phyloP scores from a whole-genome alignment of 2,329 filamentous ascomycete genomes.

The Xylaria digitata region DNA sequence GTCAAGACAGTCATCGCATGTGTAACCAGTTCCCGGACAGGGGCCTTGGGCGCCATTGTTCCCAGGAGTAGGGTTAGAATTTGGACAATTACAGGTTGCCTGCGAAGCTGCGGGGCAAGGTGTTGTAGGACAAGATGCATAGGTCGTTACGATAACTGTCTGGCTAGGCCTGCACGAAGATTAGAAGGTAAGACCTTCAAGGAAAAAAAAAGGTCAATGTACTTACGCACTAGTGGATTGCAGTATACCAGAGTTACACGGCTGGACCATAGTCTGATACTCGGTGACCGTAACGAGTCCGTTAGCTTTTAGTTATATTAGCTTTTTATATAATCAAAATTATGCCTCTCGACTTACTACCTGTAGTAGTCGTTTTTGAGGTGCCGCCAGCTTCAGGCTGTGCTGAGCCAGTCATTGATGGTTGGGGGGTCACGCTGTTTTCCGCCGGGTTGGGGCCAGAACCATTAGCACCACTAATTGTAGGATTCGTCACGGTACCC shows the following conservation, averaged over 20 bases:
- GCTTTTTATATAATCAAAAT: background rate
- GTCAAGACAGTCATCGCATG: constrained; percentile 52
- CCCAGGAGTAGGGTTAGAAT: constrained; percentile 29
- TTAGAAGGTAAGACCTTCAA: constrained; percentile 9
- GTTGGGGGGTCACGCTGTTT: background rate
- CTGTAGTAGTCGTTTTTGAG: constrained; percentile 26
- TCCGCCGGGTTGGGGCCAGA: constrained; percentile 6
- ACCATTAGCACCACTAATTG: background rate
- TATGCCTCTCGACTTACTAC: constrained; percentile 35
- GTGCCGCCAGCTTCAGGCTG: constrained; percentile 21
- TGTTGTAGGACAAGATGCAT: constrained; percentile 37
- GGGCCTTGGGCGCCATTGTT: constrained; percentile 45
- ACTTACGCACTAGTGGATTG: constrained; percentile 23
- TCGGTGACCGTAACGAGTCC: constrained; percentile 38
- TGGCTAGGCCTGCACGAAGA: constrained; percentile 6
- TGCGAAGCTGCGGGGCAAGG: constrained; percentile 32
- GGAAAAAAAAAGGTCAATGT: background rate
- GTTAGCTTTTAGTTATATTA: constrained; percentile 30
- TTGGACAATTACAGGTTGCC: constrained; percentile 41
- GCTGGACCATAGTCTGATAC: constrained; percentile 24
- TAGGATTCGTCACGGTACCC: constrained; percentile 18
- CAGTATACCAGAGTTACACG: constrained; percentile 15
- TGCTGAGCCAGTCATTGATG: constrained; percentile 16
- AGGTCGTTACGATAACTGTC: constrained; percentile 36
- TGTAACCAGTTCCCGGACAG: constrained; percentile 53